These are phyloP conservation scores for Heliosperma pusillum DNA, from an alignment of 148 eudicot genomes.

Conservation along the genomic window DNA sequence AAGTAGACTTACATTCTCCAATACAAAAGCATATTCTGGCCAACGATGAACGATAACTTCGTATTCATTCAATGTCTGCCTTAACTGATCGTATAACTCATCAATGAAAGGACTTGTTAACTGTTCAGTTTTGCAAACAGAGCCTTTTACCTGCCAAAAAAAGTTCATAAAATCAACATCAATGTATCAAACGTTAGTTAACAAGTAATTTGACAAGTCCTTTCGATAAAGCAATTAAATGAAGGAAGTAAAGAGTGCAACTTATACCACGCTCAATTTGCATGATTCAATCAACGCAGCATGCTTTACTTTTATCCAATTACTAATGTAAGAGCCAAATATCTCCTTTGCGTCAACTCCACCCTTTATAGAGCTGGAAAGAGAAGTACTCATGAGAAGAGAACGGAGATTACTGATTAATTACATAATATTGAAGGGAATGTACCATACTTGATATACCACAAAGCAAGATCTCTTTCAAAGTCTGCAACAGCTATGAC, in stretches of 20 bases:
- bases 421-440: neutral
- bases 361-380: constrained; percentile 33
- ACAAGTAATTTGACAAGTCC: neutral
- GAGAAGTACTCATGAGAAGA: neutral
- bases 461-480: constrained; percentile 37
- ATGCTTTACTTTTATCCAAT: constrained; percentile 41
- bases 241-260: neutral
- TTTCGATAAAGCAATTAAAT: neutral
- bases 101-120: constrained; percentile 32
- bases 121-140: constrained; percentile 27
- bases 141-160: constrained; percentile 25
- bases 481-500: constrained; percentile 35
- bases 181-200: neutral
- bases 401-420: neutral
- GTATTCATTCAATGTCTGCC: constrained; percentile 32
- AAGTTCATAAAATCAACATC: constrained; percentile 11
- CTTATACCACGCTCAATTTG: constrained; percentile 26
- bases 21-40: constrained; percentile 36
- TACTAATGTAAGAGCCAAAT: constrained; percentile 34
- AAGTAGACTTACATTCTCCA: constrained; percentile 33
- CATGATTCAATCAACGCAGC: constrained; percentile 34
- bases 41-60: constrained; percentile 36
- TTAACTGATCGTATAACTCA: constrained; percentile 34
- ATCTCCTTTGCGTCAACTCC: constrained; percentile 35
- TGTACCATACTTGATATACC: constrained; percentile 37